Evolutionary conservation across 2,329 filamentous ascomycete genomes (phyloP), one percentile per base, ranked within the genome.

Genomic region (Dactylellina parvicollis): DNA sequence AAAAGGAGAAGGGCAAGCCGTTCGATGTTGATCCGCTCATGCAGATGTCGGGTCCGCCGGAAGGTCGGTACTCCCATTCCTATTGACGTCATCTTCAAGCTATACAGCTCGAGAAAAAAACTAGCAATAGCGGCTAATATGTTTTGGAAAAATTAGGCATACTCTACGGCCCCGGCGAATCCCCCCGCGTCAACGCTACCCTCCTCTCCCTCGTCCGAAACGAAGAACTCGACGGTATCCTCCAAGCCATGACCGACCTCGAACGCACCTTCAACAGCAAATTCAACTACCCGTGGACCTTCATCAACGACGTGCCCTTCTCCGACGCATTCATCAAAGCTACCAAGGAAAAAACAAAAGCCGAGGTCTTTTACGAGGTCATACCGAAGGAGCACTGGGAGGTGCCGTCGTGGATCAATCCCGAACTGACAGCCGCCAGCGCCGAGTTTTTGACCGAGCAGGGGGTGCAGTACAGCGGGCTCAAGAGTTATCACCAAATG

Each of bases 211-310:
- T 99, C 36, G 95, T 99, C 64, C 89, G 95, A 74, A 99, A 99
- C 79, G 88, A 91, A 79, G 95, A 99, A 83, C 83, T 97, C 26
- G 83, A 88, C 20, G 91, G 90, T 49, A 90, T 99, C 84, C 84
- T 98, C 24, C 87, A 89, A 79, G 92, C 92, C 24, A 99, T 99
- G 92, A 82, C 82, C 62, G 94, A 99, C 79, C 85, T 99, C 72
- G 95, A 99, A 83, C 84, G 90, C 76, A 98, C 94, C 0, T 99
- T 93, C 92, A 99, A 99, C 79, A 85, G 88, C 84, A 99, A 99
- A 80, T 99, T 98, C 87, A 99, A 99, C 84, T 99, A 99, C 80
- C 95, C 95, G 0, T 99, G 95, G 92, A 97, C 92, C 7, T 99
- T 99, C 81, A 96, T 99, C 86, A 99, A 99, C 82, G 94, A 99